Evolutionary conservation across 768 basidiomycete genomes (phyloP), one percentile per base, ranked within the genome.

Genomic region (Leccinum uliginosum): DNA sequence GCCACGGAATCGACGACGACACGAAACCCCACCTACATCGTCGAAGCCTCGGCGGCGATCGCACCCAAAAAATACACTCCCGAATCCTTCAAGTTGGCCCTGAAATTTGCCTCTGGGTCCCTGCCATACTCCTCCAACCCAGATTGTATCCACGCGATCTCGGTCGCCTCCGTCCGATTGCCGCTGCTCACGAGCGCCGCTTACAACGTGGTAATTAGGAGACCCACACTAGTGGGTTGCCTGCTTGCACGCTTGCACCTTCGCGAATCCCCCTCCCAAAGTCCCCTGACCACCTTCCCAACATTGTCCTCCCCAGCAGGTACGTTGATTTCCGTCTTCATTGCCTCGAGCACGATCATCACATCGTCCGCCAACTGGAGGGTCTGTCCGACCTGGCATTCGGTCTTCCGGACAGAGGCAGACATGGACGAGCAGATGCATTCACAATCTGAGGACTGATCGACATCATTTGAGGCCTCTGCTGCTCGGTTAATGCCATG

Each of bases 41-140:
- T 98, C 3, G 88, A 89, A 9, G 94, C 93, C 54, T 90, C 80
- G 8, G 92, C 87, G 6, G 97, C 97, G 57, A 98, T 83, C 1
- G 95, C 93, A n/a, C 91, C 93, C 64, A 99, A 77, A 15, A 98
- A 74, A 73, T 91, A 98, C 35, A 98, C 85, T 8, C 95, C 95
- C 26, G 87, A 89, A 71, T 98, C 93, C 71, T 99, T n/a, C n/a
- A n/a, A n/a, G n/a, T n/a, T 99, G 30, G 86, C 80, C 70, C 89
- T 90, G 94, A 94, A 99, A 57, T 83, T 84, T 32, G 76, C 74
- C 17, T 70, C 71, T 51, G 76, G 78, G 66, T 90, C 84, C 11
- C 78, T 75, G 9, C 78, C 70, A 64, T 96, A 96, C 61, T 86
- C 78, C 48, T 76, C 74, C 12, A 98, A 74, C 29, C 90, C 91